Base-by-base conservation (phyloP, 768 basidiomycete genomes). In the Tricholoma hemisulphureum region DNA sequence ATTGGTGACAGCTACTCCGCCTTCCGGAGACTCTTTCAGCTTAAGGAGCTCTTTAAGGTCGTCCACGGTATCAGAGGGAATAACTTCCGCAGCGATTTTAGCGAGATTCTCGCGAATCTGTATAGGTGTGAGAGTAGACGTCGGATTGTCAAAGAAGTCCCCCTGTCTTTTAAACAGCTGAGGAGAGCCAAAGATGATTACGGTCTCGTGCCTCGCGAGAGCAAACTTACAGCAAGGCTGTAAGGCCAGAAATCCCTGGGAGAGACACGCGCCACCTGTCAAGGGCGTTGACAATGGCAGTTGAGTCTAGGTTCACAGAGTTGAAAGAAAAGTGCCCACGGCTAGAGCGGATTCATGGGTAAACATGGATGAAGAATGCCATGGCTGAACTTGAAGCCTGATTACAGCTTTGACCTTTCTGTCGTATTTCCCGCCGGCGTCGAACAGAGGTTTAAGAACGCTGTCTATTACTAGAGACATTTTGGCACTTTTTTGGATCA, bases 341-440 rank as follows among this genome's bases (percentile, higher is more conserved):
- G 93, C 92, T 8, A 96, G 76, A 10, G 80, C 86, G 13, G 93
- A 90, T 73, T 97, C 95, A 61, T 91, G 89, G 2, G 85, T 83
- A 52, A 88, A 78, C 0, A 85, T 90, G 0, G 90, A 90, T n/a
- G 82, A 73, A 0, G 72, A 80, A 63, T 93, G 92, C 92, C 92
- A 93, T 0, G 89, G 87, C 67, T 90, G 88, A 20, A 89, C 86
- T 61, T 89, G 88, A 39, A 78, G 79, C 49, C 89, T 77, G 67
- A 89, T 78, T 67, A 91, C 84, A 35, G 81, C 74, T 72, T 91
- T 91, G 60, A 93, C 83, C 70, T 87, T 89, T 24, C 87, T 88
- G 13, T 75, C 77, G 67, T 90, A 89, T 67, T 80, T 78, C 7
- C 88, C 89, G 10, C 80, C 81, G 20, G 76, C 65, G 14, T 75